Evolutionary conservation across 192 early-diverging fungal species (phyloP).

Genomic region (Glomus cerebriforme): DNA sequence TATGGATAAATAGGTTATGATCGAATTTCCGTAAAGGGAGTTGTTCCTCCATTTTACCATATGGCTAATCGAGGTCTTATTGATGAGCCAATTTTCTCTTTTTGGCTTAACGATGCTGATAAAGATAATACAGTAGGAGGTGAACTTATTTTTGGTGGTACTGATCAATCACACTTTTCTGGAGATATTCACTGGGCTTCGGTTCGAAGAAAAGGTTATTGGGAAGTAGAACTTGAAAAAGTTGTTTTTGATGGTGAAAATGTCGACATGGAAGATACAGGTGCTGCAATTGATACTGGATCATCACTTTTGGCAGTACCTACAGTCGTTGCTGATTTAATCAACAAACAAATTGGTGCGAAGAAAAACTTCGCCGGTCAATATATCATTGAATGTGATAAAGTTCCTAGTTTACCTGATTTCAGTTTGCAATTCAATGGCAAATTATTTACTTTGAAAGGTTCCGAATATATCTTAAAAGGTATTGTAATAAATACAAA

Average conservation of each 20-base stretch:
- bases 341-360: slow-evolving; percentile 90
- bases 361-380: slow-evolving; percentile 93
- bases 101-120: slow-evolving; percentile 80
- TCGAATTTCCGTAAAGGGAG: slow-evolving; percentile 82
- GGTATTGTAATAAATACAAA: slow-evolving; percentile 27
- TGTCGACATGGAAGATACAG: slow-evolving; percentile 61
- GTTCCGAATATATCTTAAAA: slow-evolving; percentile 54
- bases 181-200: slow-evolving; percentile 79
- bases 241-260: slow-evolving; percentile 80
- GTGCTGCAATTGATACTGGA: slow-evolving; percentile 92
- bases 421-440: slow-evolving; percentile 80
- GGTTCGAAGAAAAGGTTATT: slow-evolving; percentile 92
- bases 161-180: slow-evolving; percentile 73
- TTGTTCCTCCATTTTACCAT: slow-evolving; percentile 94
- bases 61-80: slow-evolving; percentile 81
- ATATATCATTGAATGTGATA: slow-evolving; percentile 80
- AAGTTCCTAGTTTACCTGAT: slow-evolving; percentile 67
- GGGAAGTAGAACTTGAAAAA: slow-evolving; percentile 90
- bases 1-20: slow-evolving; percentile 56
- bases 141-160: slow-evolving; percentile 87
- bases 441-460: slow-evolving; percentile 64
- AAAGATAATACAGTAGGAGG: slow-evolving; percentile 69
- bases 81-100: slow-evolving; percentile 86
- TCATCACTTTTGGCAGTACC: slow-evolving; percentile 84
- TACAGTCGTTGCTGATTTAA: slow-evolving; percentile 75